Evolutionary conservation across 2,329 filamentous ascomycete species (phyloP).

Genomic region (Aspergillus oerlinghausenensis): DNA sequence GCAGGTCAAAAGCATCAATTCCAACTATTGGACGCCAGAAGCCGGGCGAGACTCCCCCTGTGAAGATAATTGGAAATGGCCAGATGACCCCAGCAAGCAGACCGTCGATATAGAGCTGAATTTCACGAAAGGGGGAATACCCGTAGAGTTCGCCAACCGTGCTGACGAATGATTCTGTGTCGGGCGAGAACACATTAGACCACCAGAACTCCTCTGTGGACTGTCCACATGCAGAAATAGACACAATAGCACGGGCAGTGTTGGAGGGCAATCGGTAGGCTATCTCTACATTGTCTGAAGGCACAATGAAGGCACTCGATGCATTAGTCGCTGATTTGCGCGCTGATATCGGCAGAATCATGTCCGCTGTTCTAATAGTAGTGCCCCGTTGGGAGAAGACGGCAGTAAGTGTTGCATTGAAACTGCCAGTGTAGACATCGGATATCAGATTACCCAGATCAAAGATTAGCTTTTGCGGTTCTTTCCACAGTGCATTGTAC

Average conservation of each 20-base stretch:
- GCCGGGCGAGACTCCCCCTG: conserved; percentile 70
- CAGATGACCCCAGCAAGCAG: conserved; percentile 68
- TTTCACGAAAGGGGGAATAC: conserved; percentile 70
- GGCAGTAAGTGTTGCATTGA: conserved; percentile 70
- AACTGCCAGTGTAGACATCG: conserved; percentile 65
- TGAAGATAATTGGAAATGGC: conserved; percentile 80
- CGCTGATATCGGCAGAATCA: conserved; percentile 59
- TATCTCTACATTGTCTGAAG: conserved; percentile 57
- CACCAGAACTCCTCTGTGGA: conserved; percentile 80
- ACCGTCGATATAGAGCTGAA: conserved; percentile 71
- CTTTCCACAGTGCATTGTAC: conserved; percentile 64
- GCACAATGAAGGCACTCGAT: conserved; percentile 65
- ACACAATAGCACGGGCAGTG: conserved; percentile 64
- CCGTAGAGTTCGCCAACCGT: conserved; percentile 58
- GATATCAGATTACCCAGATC: conserved; percentile 72
- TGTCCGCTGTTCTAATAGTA: conserved; percentile 49
- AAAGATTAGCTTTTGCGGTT: conserved; percentile 70
- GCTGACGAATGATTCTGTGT: conserved; percentile 55
- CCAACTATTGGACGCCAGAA: conserved; percentile 76
- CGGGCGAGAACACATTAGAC: conserved; percentile 65
- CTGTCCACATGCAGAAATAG: conserved; percentile 74
- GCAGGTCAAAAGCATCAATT: conserved; percentile 71
- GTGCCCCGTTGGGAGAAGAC: conserved; percentile 58
- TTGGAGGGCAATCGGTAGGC: conserved; percentile 62
- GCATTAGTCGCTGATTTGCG: conserved; percentile 36